Conservation (phyloP, 306 rosid species). For the Cucurbita pepo region DNA sequence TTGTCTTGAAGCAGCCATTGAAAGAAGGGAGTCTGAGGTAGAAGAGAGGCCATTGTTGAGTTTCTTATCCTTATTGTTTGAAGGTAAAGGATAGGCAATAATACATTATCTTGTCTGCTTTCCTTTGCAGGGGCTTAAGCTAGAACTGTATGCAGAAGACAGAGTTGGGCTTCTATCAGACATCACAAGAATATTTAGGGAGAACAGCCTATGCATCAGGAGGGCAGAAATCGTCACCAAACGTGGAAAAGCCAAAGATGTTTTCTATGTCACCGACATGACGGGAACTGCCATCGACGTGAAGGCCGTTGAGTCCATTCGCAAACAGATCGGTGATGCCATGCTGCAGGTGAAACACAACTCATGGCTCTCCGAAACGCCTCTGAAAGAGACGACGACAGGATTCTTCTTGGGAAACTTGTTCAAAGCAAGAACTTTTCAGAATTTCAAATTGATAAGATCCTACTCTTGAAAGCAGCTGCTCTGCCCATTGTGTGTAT, state of each 20-base stretch:
- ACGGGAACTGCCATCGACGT: slow-evolving; percentile 64
- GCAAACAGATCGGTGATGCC: slow-evolving; percentile 53
- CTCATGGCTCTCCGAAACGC: slow-evolving; percentile 26
- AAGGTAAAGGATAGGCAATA: background rate
- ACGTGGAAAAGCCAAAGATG: slow-evolving; percentile 52
- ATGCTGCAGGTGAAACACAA: slow-evolving; percentile 51
- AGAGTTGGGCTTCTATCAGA: slow-evolving; percentile 81
- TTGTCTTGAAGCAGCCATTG: slow-evolving; percentile 94
- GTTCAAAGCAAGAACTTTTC: slow-evolving; percentile 60
- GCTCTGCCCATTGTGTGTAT: slow-evolving; percentile 4
- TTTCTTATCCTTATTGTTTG: background rate
- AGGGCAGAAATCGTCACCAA: slow-evolving; percentile 86
- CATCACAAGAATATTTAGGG: slow-evolving; percentile 80
- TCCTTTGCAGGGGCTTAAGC: slow-evolving; percentile 68
- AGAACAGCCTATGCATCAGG: slow-evolving; percentile 68
- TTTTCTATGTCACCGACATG: slow-evolving; percentile 76
- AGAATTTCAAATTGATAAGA: slow-evolving; percentile 53
- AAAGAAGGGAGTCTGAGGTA: slow-evolving; percentile 86
- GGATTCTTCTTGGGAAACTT: slow-evolving; percentile 59
- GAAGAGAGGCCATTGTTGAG: background rate
- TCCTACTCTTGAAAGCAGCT: slow-evolving; percentile 43
- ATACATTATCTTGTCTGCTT: background rate
- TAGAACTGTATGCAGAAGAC: slow-evolving; percentile 65
- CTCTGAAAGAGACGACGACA: slow-evolving; percentile 34
- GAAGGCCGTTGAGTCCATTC: slow-evolving; percentile 60